These are phyloP conservation scores for Ambrosia trifida DNA, from an alignment of 129 eudicot species.

Conservation along the genomic window DNA sequence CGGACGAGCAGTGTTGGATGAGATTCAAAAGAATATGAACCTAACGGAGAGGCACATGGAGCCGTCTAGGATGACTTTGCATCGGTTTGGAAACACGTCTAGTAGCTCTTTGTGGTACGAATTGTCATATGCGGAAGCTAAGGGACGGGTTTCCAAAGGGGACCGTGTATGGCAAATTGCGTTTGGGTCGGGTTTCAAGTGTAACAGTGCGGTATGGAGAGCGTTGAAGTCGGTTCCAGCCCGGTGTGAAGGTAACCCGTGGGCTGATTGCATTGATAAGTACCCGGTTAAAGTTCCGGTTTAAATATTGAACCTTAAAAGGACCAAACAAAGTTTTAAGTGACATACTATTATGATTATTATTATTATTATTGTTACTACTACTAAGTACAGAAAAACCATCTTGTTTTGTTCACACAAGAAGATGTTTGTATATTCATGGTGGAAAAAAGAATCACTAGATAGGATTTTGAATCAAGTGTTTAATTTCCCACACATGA, in stretches of 20 bases:
- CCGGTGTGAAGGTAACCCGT: conserved; percentile 6
- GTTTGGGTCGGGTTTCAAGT: conserved; percentile 58
- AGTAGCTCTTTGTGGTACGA: conserved; percentile 35
- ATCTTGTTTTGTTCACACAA: not conserved
- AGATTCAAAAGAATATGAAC: not conserved
- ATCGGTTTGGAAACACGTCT: conserved; percentile 14
- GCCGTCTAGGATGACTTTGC: conserved; percentile 8
- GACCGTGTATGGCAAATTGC: conserved; percentile 51
- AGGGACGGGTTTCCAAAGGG: conserved; percentile 50
- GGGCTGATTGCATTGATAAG: conserved; percentile 7
- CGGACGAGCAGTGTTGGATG: conserved; percentile 2
- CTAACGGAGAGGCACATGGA: conserved; percentile 1
- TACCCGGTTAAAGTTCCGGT: conserved; percentile 6
- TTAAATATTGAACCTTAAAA: not conserved
- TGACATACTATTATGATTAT: not conserved
- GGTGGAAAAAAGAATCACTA: not conserved
- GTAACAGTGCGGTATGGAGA: conserved; percentile 50
- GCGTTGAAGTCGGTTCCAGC: conserved; percentile 32
- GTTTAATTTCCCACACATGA: not conserved
- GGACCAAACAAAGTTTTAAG: not conserved
- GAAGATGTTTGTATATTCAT: not conserved
- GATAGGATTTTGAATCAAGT: not conserved
- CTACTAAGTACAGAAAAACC: not conserved
- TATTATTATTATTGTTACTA: not conserved
- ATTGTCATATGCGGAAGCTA: conserved; percentile 53